Base-by-base conservation (phyloP, 2,329 filamentous ascomycete species). In the Sporothrix schenckii region DNA sequence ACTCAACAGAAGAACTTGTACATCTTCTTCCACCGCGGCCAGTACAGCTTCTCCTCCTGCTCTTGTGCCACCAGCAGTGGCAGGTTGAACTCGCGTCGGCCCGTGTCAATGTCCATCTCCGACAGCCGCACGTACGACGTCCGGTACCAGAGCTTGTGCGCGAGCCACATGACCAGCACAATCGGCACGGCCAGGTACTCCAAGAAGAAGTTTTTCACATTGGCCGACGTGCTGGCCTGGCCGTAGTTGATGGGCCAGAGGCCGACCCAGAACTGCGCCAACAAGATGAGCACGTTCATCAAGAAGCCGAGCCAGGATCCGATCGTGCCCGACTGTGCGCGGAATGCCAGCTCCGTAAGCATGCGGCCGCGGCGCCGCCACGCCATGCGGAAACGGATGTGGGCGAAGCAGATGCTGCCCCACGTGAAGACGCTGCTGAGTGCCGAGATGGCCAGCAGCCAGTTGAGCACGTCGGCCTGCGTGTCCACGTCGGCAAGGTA, bases 241-340 rank as follows among this genome's bases (percentile, higher is more conserved):
- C 76, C 75, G 76, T 86, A 89, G 30, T 83, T 86, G 63, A 94
- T 85, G 4, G 94, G 93, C 77, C 89, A 93, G 4, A 92, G 89
- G 39, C 91, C 92, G 66, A 91, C 89, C 92, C 93, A 97, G 82
- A 97, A 94, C 78, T 97, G 93, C 1, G 92, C 92, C 60, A 91
- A 78, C 39, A 97, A 85, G 41, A 97, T 89, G 52, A 94, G 80
- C 24, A 85, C 70, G 80, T 97, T 97, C 78, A 97, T 87, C 44
- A 83, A 74, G 70, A 97, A 85, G 30, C 94, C 94, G 41, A 95
- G 72, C 84, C 90, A 97, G 2, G 92, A 96, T 11, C 94, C 94
- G 11, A 86, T 75, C 10, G 95, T 82, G 72, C 94, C 94, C 4
- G 91, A 87, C 77, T 96, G 92, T 0, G 92, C 92, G 49, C 82